Conservation (phyloP, 495 filamentous ascomycete genomes). For the Aspergillus cristatus region DNA sequence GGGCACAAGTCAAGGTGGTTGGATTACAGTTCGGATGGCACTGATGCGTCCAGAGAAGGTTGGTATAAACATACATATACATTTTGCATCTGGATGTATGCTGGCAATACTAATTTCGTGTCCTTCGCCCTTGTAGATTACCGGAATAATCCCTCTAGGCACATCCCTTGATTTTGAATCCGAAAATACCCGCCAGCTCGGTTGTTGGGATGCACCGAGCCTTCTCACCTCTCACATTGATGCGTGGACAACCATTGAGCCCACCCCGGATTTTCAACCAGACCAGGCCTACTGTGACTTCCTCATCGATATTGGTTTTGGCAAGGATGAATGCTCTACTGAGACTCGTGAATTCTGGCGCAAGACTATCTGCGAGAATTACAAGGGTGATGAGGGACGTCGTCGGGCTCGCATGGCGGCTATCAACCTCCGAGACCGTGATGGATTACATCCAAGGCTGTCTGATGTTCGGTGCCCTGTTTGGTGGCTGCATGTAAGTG, state of each 20-base stretch:
- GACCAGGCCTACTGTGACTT: conserved; percentile 47
- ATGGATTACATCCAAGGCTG: conserved; percentile 48
- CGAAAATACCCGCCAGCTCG: conserved; percentile 39
- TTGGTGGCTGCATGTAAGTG: conserved; percentile 54
- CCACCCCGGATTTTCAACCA: conserved; percentile 46
- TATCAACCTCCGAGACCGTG: conserved; percentile 46
- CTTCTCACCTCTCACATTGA: conserved; percentile 35
- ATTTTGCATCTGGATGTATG: too few relatives aligned
- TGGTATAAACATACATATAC: conserved; percentile 1
- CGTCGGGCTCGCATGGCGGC: conserved; percentile 48
- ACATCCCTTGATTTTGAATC: conserved; percentile 58
- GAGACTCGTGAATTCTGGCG: conserved; percentile 43
- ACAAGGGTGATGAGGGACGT: conserved; percentile 52
- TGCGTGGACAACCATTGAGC: conserved; percentile 32
- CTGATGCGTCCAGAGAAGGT: conserved; percentile 50
- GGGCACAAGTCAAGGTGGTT: conserved; percentile 58
- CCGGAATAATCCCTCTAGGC: conserved; percentile 50
- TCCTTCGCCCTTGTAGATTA: too few relatives aligned
- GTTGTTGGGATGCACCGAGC: conserved; percentile 50
- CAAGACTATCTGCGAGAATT: conserved; percentile 44
- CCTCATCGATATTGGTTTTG: conserved; percentile 50
- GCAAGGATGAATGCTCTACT: conserved; percentile 26
- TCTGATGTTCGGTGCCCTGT: conserved; percentile 53
- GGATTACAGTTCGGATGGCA: conserved; percentile 55
- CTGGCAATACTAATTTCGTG: too few relatives aligned